Evolutionary conservation across 2,329 filamentous ascomycete species (phyloP).

Genomic region (Teratosphaeria nubilosa): DNA sequence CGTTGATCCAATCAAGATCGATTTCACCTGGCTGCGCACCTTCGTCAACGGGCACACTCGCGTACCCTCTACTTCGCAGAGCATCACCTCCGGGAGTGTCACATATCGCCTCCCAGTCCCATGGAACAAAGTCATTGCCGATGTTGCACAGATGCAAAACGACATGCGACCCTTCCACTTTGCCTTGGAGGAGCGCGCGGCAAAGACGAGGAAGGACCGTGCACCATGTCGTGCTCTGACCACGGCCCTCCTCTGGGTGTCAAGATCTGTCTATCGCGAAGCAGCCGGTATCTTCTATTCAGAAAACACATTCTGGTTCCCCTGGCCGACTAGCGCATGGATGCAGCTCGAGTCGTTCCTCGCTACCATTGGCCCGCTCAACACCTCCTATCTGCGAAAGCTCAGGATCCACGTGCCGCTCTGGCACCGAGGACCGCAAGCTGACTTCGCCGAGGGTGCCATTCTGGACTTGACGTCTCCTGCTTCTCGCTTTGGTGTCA

Average conservation of each 20-base stretch:
- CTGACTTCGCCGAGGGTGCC: slow-evolving; percentile 12
- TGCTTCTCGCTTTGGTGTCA: slow-evolving; percentile 9
- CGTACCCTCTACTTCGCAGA: slow-evolving; percentile 4
- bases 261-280: slow-evolving; percentile 6
- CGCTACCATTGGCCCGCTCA: slow-evolving; percentile 8
- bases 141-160: slow-evolving; percentile 8
- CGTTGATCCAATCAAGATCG: slow-evolving; percentile 6
- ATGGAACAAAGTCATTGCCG: slow-evolving; percentile 4
- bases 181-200: slow-evolving; percentile 9
- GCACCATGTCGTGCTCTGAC: slow-evolving; percentile 8
- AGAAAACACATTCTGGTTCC: slow-evolving; percentile 12
- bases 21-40: slow-evolving; percentile 13
- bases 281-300: slow-evolving; percentile 10
- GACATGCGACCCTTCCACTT: slow-evolving; percentile 9
- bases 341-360: slow-evolving; percentile 14
- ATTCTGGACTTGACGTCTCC: slow-evolving; percentile 13
- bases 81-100: not conserved
- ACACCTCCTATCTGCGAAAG: slow-evolving; percentile 6
- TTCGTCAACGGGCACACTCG: slow-evolving; percentile 11
- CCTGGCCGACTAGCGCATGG: slow-evolving; percentile 9
- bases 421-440: slow-evolving; percentile 8
- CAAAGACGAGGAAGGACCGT: slow-evolving; percentile 8
- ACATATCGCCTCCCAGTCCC: slow-evolving; percentile 5
- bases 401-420: slow-evolving; percentile 9
- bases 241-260: slow-evolving; percentile 6